A percentile compares a stretch with the other conserved stretches of the same genome.
phyloP scores from a whole-genome alignment of 768 basidiomycete genomes.

The Amanita inopinata region DNA sequence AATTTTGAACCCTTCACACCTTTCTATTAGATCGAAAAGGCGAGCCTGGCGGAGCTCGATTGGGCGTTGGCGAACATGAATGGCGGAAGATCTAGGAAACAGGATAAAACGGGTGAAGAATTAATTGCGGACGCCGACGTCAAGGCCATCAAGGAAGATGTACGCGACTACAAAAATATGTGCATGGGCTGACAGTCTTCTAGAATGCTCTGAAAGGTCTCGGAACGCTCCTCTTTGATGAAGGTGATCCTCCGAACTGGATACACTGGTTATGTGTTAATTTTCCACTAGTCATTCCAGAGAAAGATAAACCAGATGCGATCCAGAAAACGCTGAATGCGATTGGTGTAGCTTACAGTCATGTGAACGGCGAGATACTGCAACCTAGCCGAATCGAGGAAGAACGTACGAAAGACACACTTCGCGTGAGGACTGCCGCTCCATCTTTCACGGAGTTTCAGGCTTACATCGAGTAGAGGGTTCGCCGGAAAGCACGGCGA shows the following conservation, averaged over 20 bases:
- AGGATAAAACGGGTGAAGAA: slow-evolving; percentile 23
- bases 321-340: slow-evolving; percentile 46
- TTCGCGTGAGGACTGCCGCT: slow-evolving; percentile 29
- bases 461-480: slow-evolving; percentile 1
- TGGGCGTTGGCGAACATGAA: slow-evolving; percentile 71
- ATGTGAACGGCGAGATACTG: slow-evolving; percentile 65
- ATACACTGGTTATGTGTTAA: too few relatives aligned
- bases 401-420: slow-evolving; percentile 43
- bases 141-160: slow-evolving; percentile 35
- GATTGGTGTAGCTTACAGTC: slow-evolving; percentile 63
- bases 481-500: slow-evolving; percentile 19
- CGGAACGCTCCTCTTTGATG: slow-evolving; percentile 60
- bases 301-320: slow-evolving; percentile 31
- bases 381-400: slow-evolving; percentile 61
- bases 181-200: slow-evolving; percentile 1
- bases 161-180: slow-evolving; percentile 13
- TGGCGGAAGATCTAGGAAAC: slow-evolving; percentile 26
- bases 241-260: too few relatives aligned
- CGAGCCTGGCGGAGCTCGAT: slow-evolving; percentile 63
- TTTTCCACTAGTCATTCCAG: not conserved
- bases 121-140: slow-evolving; percentile 34
- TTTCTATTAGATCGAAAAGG: slow-evolving; percentile 59
- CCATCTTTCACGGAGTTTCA: not conserved
- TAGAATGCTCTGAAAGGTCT: slow-evolving; percentile 52
- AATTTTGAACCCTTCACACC: not conserved